These are phyloP conservation scores for Tolypocladium cylindrosporum DNA, from an alignment of 2,329 filamentous ascomycete genomes.

Conservation along the genomic window DNA sequence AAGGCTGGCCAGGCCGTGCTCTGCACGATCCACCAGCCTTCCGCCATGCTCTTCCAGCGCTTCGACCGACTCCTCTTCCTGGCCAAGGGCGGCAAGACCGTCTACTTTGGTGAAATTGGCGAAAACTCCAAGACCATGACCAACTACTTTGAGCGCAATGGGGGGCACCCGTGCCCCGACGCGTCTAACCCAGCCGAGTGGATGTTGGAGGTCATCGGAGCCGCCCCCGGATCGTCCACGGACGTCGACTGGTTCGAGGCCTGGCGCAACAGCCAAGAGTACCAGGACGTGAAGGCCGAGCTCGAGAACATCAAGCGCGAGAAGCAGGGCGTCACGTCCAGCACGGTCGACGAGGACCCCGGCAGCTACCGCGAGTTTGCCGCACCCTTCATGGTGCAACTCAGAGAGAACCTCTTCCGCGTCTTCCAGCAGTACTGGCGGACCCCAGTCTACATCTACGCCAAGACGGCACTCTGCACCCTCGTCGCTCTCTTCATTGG, in stretches of 20 bases:
- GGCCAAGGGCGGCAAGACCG: constrained; percentile 63
- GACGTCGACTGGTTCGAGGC: constrained; percentile 56
- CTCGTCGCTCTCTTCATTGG: constrained; percentile 66
- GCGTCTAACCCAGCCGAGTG: constrained; percentile 75
- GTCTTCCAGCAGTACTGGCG: constrained; percentile 92
- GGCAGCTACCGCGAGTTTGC: constrained; percentile 66
- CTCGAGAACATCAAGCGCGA: constrained; percentile 45
- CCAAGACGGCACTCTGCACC: constrained; percentile 61
- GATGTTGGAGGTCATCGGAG: constrained; percentile 58
- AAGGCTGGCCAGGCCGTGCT: constrained; percentile 85
- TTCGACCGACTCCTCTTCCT: constrained; percentile 77
- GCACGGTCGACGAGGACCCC: constrained; percentile 22
- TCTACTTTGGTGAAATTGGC: constrained; percentile 76
- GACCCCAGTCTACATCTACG: constrained; percentile 80
- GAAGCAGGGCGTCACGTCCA: constrained; percentile 21
- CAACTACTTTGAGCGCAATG: constrained; percentile 67
- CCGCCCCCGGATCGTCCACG: constrained; percentile 52
- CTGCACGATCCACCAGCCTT: constrained; percentile 98
- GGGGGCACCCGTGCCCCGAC: constrained; percentile 52
- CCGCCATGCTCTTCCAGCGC: constrained; percentile 85
- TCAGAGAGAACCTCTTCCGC: constrained; percentile 57
- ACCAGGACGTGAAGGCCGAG: constrained; percentile 43
- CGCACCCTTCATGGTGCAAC: constrained; percentile 59
- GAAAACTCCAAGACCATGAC: constrained; percentile 58
- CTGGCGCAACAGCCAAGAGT: constrained; percentile 52